These are phyloP conservation scores for Luzula sylvatica DNA, from an alignment of 176 grass and related monocot species.

Conservation along the genomic window DNA sequence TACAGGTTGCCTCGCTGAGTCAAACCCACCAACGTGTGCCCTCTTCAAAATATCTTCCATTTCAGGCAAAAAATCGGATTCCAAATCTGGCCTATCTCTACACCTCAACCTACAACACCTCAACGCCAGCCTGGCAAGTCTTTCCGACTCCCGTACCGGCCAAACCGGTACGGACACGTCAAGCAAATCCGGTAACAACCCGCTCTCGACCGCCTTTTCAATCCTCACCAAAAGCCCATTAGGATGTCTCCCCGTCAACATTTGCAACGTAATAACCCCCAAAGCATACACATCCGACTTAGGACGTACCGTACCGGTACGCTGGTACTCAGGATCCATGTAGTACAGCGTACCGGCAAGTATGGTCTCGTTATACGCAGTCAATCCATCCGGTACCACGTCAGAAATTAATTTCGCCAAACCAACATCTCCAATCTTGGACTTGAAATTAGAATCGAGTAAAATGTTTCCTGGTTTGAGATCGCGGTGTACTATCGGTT, in stretches of 20 bases:
- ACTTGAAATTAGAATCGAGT: constrained; percentile 63
- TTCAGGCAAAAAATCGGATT: constrained; percentile 56
- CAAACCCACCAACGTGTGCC: constrained; percentile 15
- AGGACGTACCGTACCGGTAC: constrained; percentile 73
- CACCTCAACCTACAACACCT: constrained; percentile 51
- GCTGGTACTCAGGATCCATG: constrained; percentile 92
- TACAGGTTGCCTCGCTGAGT: constrained; percentile 19
- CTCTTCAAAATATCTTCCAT: constrained; percentile 55
- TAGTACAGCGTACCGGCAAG: constrained; percentile 72
- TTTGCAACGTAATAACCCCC: constrained; percentile 68
- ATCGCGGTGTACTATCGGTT: constrained; percentile 91
- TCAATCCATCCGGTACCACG: constrained; percentile 62
- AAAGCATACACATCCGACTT: constrained; percentile 88
- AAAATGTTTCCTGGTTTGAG: constrained; percentile 90
- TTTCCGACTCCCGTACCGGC: constrained; percentile 53
- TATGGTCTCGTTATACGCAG: constrained; percentile 78
- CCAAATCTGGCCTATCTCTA: constrained; percentile 61
- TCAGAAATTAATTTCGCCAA: constrained; percentile 65
- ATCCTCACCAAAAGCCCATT: constrained; percentile 38
- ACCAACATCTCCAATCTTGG: constrained; percentile 91
- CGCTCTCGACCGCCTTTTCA: constrained; percentile 39
- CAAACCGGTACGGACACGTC: constrained; percentile 56
- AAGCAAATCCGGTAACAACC: constrained; percentile 27
- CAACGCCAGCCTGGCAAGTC: constrained; percentile 53
- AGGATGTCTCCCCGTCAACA: constrained; percentile 51